Evolutionary conservation across 139 green algal species (phyloP), one percentile per base, ranked within the genome.

Genomic region (Limnomonas spitsbergensis): DNA sequence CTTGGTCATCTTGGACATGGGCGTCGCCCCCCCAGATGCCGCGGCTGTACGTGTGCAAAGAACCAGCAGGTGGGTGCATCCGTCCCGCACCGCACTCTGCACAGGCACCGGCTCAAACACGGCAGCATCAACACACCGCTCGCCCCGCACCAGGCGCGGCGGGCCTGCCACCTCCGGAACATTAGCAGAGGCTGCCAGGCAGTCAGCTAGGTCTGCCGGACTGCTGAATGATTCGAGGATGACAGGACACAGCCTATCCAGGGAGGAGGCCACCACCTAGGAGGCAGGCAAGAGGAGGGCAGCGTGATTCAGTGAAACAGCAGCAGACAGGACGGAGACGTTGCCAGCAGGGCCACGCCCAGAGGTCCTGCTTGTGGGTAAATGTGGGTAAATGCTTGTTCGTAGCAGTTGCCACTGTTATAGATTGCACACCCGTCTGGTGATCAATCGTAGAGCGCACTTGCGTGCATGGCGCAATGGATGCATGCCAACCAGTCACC

Each of bases 31-130:
- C 14, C 47, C 47, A 61, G 47, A 14, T 14, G 47, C 14, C 14
- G 47, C 14, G 20, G 79, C 66, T 6, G 86, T 76, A n/a, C 83
- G 79, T 7, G 87, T 93, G 84, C 89, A 92, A 27, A 96, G 82
- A 52, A 89, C 88, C 35, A 97, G 80, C 70, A 96, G 81, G 69
- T 96, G 92, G n/a, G 85, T 94, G 87, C 92, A 97, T 47, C 92
- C 92, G 83, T 97, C 93, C 0, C 66, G 42, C 7, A 90, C 36
- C 3, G 86, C 86, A 1, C 78, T 77, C 2, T 75, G 81, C 61
- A 90, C 70, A 0, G 87, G 87, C 47, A 93, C 77, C 20, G 87
- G 87, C 85, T 98, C 92, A 78, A 97, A 96, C 26, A 98, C 90
- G 2, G 92, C 92, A 2, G 92, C 94, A 78, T 98, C 94, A 35